A percentile compares a stretch with the other conserved stretches of the same genome.
Evolutionary conservation across 2,329 filamentous ascomycete genomes (phyloP).

Genomic region (Arthrobotrys musiformis): DNA sequence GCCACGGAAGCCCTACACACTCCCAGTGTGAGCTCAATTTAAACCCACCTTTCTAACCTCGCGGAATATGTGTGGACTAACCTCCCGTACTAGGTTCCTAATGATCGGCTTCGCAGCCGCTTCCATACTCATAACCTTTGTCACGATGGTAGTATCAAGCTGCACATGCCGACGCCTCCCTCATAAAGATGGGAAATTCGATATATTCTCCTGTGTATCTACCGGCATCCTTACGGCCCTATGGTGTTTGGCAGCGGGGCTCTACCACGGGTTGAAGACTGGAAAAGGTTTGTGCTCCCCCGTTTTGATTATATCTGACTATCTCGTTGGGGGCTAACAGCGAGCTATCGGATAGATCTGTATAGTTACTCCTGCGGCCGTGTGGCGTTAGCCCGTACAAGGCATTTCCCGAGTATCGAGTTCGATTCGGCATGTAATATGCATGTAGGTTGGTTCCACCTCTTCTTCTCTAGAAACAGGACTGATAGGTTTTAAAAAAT

Average conservation of each 20-base stretch:
- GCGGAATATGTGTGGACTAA: not conserved
- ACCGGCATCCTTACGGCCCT: not conserved
- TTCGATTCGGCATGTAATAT: constrained; percentile 38
- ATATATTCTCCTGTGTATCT: constrained; percentile 38
- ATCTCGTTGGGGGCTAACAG: too few relatives aligned
- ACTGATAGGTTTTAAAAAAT: too few relatives aligned
- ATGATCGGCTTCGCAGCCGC: constrained; percentile 17
- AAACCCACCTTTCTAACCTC: too few relatives aligned
- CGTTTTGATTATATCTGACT: not conserved
- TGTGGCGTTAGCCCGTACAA: constrained; percentile 28
- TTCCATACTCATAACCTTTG: constrained; percentile 13
- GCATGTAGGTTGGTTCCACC: constrained; percentile 27
- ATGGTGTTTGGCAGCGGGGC: constrained; percentile 28
- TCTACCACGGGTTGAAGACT: constrained; percentile 38
- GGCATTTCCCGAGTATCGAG: constrained; percentile 44
- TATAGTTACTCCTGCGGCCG: constrained; percentile 46
- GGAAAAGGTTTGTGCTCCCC: constrained; percentile 5
- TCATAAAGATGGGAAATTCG: constrained; percentile 2
- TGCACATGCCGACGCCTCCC: constrained; percentile 10
- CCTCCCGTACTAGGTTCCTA: not conserved
- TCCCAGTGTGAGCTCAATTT: constrained; percentile 22
- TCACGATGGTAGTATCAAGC: constrained; percentile 32
- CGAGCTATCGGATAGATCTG: constrained; percentile 21
- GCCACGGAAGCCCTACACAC: constrained; percentile 32
- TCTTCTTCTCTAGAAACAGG: not conserved